Evolutionary conservation across 495 filamentous ascomycete genomes (phyloP), one percentile per base, ranked within the genome.

Genomic region (Aspergillus taichungensis): DNA sequence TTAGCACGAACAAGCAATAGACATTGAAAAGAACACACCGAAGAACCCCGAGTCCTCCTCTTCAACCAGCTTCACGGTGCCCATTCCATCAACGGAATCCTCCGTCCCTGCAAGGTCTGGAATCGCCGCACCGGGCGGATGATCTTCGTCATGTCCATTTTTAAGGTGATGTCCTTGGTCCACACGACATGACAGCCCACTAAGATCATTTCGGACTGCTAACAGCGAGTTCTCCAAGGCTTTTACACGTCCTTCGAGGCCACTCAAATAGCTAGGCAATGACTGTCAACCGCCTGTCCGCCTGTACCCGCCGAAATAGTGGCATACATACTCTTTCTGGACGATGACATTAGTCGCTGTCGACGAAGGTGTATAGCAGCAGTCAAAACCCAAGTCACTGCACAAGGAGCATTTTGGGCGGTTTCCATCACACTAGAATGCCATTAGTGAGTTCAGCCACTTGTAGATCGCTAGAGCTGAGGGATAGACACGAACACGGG

Each of bases 31-130:
- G 24, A 30, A 7, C 34, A 12, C 55, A 73, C 69, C 71, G 52
- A 74, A 74, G 47, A 71, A 73, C 0, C 66, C 71, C 31, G 57
- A 66, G 44, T 72, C 65, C 43, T 72, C 60, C 34, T 74, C 71
- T 42, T 66, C 60, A 10, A 55, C 63, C 28, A 74, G 59, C 5
- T 51, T 55, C 8, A 72, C 46, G 3, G 66, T 55, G 0, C 64
- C 69, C 66, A 73, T 73, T 5, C 54, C 71, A 50, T 73, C 71
- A 2, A 65, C 55, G 6, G 62, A 55, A 14, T 65, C 59, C 28
- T 69, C 66, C 0, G 49, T 50, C 27, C 55, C 55, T 10, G 37
- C 47, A 9, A 56, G 35, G 34, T 50, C 55, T n/a, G 55, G 37
- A 7, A 53, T 42, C 5, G 35, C 30, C 1, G 13, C 34, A 5